Conservation (phyloP, 2,329 filamentous ascomycete species). For the Aspergillus brunneoviolaceus region DNA sequence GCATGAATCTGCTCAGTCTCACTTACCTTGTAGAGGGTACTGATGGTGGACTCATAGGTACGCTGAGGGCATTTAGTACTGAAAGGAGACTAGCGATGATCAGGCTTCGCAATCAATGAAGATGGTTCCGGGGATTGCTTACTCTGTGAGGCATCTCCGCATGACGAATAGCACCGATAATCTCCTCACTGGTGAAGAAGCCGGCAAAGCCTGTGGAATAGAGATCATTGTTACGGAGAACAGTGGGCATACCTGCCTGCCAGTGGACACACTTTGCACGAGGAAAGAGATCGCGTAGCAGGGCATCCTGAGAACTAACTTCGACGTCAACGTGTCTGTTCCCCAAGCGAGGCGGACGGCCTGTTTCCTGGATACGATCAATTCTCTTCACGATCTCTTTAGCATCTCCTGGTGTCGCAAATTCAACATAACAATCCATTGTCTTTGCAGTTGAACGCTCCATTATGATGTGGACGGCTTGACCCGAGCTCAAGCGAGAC, state of each 20-base stretch:
- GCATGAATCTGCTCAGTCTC: too few species aligned
- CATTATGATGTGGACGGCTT: constrained; percentile 58
- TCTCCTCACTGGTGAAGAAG: constrained; percentile 53
- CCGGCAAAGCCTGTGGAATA: constrained; percentile 53
- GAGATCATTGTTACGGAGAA: constrained; percentile 37
- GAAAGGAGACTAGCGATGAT: constrained; percentile 46
- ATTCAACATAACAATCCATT: constrained; percentile 55
- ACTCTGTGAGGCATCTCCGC: constrained; percentile 52
- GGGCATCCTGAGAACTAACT: constrained; percentile 47
- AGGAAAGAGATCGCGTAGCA: constrained; percentile 54
- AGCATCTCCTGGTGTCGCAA: constrained; percentile 41
- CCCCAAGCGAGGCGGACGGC: constrained; percentile 47
- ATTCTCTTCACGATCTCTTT: constrained; percentile 38
- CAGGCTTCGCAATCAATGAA: background rate
- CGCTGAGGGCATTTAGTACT: constrained; percentile 51
- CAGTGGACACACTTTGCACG: constrained; percentile 52
- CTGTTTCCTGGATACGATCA: constrained; percentile 34
- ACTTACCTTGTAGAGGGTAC: constrained; percentile 51
- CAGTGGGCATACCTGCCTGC: constrained; percentile 37
- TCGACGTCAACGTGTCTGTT: constrained; percentile 49
- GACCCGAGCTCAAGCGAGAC: constrained; percentile 44
- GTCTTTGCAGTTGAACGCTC: constrained; percentile 58
- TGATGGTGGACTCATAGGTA: constrained; percentile 54
- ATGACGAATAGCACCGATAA: constrained; percentile 47
- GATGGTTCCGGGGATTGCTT: constrained; percentile 25